Evolutionary conservation across 2,329 filamentous ascomycete species (phyloP).

Genomic region (Neurospora sp.): DNA sequence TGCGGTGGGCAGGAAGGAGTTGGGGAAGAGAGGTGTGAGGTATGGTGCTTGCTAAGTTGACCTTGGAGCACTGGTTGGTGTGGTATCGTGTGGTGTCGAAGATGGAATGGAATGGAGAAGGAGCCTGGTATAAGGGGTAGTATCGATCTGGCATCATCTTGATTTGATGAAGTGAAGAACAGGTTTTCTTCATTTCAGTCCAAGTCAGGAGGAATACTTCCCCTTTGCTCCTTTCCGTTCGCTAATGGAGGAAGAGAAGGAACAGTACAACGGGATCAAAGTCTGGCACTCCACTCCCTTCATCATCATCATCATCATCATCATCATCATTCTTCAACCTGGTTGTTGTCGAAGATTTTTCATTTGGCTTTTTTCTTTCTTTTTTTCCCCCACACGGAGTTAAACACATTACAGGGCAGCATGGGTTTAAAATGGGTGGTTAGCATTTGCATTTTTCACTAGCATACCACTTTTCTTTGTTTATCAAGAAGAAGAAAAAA

Average conservation of each 20-base stretch:
- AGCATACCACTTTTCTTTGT: neutral
- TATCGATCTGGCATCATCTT: neutral
- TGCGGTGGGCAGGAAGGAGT: constrained; percentile 59
- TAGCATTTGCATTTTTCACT: neutral
- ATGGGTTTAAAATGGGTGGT: neutral
- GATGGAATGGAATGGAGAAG: neutral
- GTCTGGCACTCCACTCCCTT: neutral
- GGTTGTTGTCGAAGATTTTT: neutral
- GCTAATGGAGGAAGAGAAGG: neutral
- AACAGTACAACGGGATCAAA: neutral
- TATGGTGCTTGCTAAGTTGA: constrained; percentile 36
- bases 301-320: neutral
- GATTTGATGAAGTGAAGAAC: neutral
- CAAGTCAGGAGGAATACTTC: neutral
- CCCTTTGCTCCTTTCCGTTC: neutral
- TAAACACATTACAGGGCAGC: neutral
- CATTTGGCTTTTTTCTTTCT: neutral
- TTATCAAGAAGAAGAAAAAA: neutral
- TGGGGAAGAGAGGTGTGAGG: constrained; percentile 54
- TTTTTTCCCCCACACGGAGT: neutral
- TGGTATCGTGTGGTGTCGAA: too few species aligned
- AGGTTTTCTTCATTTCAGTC: neutral
- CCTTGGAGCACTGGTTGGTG: neutral
- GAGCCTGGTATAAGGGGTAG: neutral
- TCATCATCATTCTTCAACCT: neutral